A percentile compares a stretch with the other conserved stretches of the same genome.
Conservation (phyloP, 108 stramenopile species). For the Parmales sp. region DNA sequence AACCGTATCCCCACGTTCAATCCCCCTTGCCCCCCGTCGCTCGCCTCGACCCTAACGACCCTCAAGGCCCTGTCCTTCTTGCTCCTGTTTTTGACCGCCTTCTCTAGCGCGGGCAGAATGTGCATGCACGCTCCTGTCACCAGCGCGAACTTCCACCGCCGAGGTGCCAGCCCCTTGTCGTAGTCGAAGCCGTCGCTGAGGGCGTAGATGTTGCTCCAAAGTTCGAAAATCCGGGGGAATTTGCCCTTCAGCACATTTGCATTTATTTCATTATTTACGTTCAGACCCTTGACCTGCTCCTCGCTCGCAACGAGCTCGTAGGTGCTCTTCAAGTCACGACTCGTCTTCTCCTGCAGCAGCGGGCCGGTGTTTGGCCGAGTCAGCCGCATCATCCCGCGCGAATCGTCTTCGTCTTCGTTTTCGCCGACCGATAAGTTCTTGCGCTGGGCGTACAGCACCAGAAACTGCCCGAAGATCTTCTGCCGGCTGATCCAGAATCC, state of each 20-base stretch:
- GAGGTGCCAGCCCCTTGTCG: constrained; percentile 37
- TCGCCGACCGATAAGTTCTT: constrained; percentile 22
- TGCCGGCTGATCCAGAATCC: constrained; percentile 39
- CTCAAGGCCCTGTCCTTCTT: constrained; percentile 30
- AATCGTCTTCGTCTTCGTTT: constrained; percentile 16
- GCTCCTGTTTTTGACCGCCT: constrained; percentile 25
- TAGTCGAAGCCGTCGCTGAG: constrained; percentile 24
- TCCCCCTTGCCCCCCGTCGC: constrained; percentile 13
- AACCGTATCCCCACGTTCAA: constrained; percentile 49
- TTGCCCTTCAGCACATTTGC: not conserved
- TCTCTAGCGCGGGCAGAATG: constrained; percentile 41
- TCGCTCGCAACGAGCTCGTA: constrained; percentile 21
- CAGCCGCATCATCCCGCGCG: constrained; percentile 38
- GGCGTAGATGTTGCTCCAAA: constrained; percentile 38
- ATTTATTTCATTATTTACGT: not conserved
- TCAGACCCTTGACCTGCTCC: not conserved
- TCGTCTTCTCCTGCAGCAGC: constrained; percentile 34
- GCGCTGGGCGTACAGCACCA: constrained; percentile 37
- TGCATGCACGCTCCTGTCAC: constrained; percentile 49
- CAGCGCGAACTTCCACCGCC: constrained; percentile 35
- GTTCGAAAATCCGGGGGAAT: not conserved
- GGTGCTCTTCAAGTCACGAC: constrained; percentile 28
- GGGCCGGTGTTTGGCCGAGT: constrained; percentile 52
- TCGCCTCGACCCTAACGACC: constrained; percentile 36
- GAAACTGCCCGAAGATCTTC: constrained; percentile 32